Conservation (phyloP, 768 basidiomycete species). For the Suillus placidus region DNA sequence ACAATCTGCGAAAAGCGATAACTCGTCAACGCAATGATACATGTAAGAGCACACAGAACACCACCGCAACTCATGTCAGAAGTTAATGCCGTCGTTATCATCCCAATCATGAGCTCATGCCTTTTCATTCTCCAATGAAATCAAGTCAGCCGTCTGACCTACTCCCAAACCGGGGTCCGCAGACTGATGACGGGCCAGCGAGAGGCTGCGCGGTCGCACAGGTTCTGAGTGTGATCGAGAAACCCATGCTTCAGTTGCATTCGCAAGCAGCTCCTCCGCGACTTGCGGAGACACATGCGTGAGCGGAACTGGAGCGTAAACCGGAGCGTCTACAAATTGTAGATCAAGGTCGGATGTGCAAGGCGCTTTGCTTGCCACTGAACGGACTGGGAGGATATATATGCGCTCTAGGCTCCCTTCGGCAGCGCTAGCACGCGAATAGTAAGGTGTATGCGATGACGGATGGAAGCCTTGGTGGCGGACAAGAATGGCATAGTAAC, state of each 20-base stretch:
- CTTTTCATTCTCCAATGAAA: neutral
- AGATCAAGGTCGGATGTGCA: conserved; percentile 10
- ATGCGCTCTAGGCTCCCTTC: conserved; percentile 55
- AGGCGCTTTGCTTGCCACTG: conserved; percentile 16
- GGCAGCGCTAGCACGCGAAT: conserved; percentile 21
- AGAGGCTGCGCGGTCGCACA: neutral
- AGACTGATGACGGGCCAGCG: neutral
- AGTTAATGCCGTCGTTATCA: neutral
- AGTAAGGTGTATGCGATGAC: conserved; percentile 19
- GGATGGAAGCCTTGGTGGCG: conserved; percentile 39
- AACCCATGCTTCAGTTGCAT: conserved; percentile 73
- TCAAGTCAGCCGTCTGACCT: neutral
- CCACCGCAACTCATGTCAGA: neutral
- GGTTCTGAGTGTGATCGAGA: neutral
- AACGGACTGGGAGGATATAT: conserved; percentile 53
- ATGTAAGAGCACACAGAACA: neutral
- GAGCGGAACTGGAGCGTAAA: conserved; percentile 76
- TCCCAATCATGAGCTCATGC: neutral
- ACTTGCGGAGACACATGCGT: conserved; percentile 55
- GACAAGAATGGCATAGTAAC: conserved; percentile 58
- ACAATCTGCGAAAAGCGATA: neutral
- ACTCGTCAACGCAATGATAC: neutral
- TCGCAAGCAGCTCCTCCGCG: conserved; percentile 51
- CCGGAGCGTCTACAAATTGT: conserved; percentile 13
- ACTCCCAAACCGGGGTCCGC: neutral